Base-by-base conservation (phyloP, 176 grass and related monocot species). In the Typha latifolia region DNA sequence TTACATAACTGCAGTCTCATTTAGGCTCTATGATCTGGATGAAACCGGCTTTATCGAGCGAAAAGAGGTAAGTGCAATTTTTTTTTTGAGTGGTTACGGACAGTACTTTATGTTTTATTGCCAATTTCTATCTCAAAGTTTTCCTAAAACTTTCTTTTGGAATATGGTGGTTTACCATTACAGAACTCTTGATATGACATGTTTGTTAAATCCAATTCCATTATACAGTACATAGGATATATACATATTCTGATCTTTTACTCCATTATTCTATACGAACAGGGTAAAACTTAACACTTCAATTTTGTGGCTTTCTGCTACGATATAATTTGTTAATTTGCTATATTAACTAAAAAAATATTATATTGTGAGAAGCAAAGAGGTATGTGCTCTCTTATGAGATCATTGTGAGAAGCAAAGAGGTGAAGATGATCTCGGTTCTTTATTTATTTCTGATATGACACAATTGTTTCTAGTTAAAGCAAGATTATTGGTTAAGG, bases 21-120 rank as follows among this genome's bases (percentile, higher is more conserved):
- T 99, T 81, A 99, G 75, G 76, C 83, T 99, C 70, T 99, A 99
- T 74, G 94, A 99, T 85, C 72, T 99, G 81, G 85, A 99, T 6
- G 73, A 76, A 59, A 99, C 83, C 48, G 89, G 85, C 59, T 93
- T 85, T 82, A 99, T 99, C 69, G 94, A 93, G 69, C 72, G 94
- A 21, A 90, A 99, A 47, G 89, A 99, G 89, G 94, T 99, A 90
- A 31, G 48, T 66, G 24, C 1, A 27, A 12, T 50, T 16, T 29
- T 75, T 64, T 59, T 21, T 18, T 43, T 6, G 6, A 43, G 37
- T 43, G 5, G 5, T 43, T 43, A 43, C 9, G 1, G 9, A 43
- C 34, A 37, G 7, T 37, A 37, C 4, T 26, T 26, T 26, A 29
- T 29, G 9, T 43, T 43, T 6, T 43, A 43, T 10, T 43, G 7